A percentile compares a stretch with the other conserved stretches of the same genome.
Evolutionary conservation across 2,329 filamentous ascomycete species (phyloP).

Genomic region (Alternaria novae-zelandiae): DNA sequence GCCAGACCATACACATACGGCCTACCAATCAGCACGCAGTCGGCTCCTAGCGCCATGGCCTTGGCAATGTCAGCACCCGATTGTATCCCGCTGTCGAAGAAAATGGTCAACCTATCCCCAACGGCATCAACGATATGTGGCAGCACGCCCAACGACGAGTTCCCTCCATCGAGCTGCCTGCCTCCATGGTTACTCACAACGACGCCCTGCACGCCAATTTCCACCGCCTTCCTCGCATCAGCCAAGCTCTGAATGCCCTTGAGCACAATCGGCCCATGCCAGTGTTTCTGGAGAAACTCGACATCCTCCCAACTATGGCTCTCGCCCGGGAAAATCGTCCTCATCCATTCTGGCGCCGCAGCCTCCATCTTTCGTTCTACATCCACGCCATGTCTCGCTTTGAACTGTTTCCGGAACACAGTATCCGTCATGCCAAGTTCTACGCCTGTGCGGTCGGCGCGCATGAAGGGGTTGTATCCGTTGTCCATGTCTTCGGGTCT

Average conservation of each 20-base stretch:
- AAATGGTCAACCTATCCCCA: conserved; percentile 40
- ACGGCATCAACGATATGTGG: conserved; percentile 63
- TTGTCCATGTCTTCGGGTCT: conserved; percentile 70
- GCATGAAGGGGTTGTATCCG: conserved; percentile 47
- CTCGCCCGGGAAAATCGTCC: conserved; percentile 49
- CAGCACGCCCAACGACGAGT: conserved; percentile 60
- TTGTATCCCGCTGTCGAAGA: conserved; percentile 61
- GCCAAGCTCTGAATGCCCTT: conserved; percentile 64
- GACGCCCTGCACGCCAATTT: conserved; percentile 57
- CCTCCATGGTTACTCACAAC: conserved; percentile 62
- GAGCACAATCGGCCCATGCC: conserved; percentile 68
- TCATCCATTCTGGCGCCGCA: conserved; percentile 32
- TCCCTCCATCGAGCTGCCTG: conserved; percentile 59
- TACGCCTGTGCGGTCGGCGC: conserved; percentile 56
- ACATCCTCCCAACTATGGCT: conserved; percentile 68
- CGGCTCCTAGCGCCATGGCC: conserved; percentile 59
- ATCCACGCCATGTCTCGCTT: conserved; percentile 50
- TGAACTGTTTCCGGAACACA: conserved; percentile 66
- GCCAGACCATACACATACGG: conserved; percentile 66
- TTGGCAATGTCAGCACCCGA: conserved; percentile 60
- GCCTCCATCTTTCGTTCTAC: conserved; percentile 49
- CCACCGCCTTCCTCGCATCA: conserved; percentile 55
- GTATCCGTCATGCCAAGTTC: conserved; percentile 71
- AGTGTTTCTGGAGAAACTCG: conserved; percentile 63
- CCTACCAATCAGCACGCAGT: conserved; percentile 5